phyloP scores from a whole-genome alignment of 2,329 filamentous ascomycete species.

The Aspergillus sp. region DNA sequence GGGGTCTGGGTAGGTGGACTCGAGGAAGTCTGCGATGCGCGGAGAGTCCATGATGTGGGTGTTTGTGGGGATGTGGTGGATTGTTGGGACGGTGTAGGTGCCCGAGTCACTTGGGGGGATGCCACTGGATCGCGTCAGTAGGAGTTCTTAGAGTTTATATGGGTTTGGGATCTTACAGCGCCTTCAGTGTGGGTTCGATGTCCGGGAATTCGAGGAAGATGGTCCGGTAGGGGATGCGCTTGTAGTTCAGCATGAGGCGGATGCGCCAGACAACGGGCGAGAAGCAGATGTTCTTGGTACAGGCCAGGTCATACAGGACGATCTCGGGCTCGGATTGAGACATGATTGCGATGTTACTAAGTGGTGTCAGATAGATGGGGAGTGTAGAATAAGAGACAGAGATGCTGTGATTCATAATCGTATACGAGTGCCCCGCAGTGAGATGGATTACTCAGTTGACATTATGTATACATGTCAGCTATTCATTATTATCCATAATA shows the following conservation, averaged over 20 bases:
- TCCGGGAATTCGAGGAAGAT: slow-evolving; percentile 45
- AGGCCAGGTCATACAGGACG: slow-evolving; percentile 42
- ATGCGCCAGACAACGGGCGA: slow-evolving; percentile 44
- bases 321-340: slow-evolving; percentile 28
- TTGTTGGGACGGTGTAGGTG: slow-evolving; percentile 41
- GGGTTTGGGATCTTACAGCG: slow-evolving; percentile 32
- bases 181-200: slow-evolving; percentile 42
- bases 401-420: no score
- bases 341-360: no score
- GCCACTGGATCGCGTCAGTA: no score
- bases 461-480: not conserved
- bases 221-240: slow-evolving; percentile 40
- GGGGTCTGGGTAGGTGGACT: slow-evolving; percentile 38
- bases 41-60: slow-evolving; percentile 42
- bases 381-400: no score
- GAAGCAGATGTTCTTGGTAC: slow-evolving; percentile 41
- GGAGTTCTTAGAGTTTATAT: not conserved
- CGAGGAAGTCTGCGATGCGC: slow-evolving; percentile 40
- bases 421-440: no score
- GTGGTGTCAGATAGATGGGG: no score
- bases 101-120: slow-evolving; percentile 9
- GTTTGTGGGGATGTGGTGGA: slow-evolving; percentile 40
- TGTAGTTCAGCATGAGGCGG: slow-evolving; percentile 46
- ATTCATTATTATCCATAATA: not conserved
- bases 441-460: not conserved